Percentiles rank a stretch among this genome's conserved stretches.
phyloP scores from a whole-genome alignment of 306 rosid species.

The Gastrolobium bilobum region DNA sequence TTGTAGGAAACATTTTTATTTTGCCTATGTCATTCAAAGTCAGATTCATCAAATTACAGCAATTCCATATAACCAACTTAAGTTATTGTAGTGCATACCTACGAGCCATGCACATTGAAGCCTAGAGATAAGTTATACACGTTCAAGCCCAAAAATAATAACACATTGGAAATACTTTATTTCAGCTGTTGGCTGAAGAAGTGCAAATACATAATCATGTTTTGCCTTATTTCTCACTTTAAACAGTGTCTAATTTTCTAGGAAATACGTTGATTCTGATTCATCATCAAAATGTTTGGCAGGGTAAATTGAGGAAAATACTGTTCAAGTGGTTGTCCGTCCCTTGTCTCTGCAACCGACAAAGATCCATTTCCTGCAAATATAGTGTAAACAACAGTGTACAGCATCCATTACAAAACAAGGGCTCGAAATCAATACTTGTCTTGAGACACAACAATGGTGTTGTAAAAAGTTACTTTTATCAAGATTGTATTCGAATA shows the following conservation, averaged over 20 bases:
- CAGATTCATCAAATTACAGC: not conserved
- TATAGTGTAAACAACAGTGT: slow-evolving; percentile 11
- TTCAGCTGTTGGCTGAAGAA: slow-evolving; percentile 10
- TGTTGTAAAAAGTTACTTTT: not conserved
- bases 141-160: not conserved
- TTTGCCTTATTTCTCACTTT: slow-evolving; percentile 1
- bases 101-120: not conserved
- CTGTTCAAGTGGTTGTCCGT: slow-evolving; percentile 47
- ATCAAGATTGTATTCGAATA: not conserved
- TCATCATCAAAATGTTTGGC: slow-evolving; percentile 20
- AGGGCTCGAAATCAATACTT: not conserved
- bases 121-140: not conserved
- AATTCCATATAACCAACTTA: not conserved
- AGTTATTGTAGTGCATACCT: not conserved
- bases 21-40: not conserved
- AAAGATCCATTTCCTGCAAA: slow-evolving; percentile 46
- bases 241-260: slow-evolving; percentile 6
- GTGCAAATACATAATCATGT: slow-evolving; percentile 17
- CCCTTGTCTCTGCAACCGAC: slow-evolving; percentile 42
- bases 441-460: not conserved
- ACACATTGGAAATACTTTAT: not conserved
- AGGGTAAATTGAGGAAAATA: slow-evolving; percentile 49
- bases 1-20: not conserved
- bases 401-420: slow-evolving; percentile 13
- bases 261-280: slow-evolving; percentile 9